Conservation (phyloP, 768 basidiomycete species). For the Mycena leptocephala region DNA sequence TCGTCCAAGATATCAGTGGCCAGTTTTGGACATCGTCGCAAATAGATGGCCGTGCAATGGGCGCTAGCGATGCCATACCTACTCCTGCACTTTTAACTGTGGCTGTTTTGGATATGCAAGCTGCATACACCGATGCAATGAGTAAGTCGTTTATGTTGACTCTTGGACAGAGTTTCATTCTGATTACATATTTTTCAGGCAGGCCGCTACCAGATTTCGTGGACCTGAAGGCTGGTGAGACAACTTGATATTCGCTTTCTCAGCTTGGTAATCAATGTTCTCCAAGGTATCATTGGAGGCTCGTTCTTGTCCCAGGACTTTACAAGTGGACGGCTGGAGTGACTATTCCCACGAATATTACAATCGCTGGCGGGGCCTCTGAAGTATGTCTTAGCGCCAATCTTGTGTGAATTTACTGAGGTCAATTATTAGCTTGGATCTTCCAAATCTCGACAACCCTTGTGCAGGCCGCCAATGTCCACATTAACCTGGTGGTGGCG, state of each 20-base stretch:
- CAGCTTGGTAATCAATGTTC: not conserved
- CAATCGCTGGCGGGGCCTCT: not conserved
- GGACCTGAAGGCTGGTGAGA: not conserved
- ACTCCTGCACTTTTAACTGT: not conserved
- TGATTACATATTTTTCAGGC: not conserved
- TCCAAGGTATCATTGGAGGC: slow-evolving; percentile 5
- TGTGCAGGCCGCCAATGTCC: not conserved
- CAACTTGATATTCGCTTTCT: not conserved
- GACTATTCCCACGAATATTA: slow-evolving; percentile 3
- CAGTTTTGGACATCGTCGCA: slow-evolving; percentile 7
- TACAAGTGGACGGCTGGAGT: slow-evolving; percentile 23
- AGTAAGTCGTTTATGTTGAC: not conserved
- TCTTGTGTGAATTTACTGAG: not conserved
- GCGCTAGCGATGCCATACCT: not conserved
- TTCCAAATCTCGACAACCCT: not conserved
- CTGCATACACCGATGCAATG: slow-evolving; percentile 1
- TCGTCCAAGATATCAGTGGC: not conserved
- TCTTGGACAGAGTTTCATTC: not conserved
- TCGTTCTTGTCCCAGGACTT: slow-evolving; percentile 6
- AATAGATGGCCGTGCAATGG: not conserved
- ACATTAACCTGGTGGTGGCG: not conserved
- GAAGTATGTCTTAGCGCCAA: not conserved
- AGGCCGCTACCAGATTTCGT: not conserved
- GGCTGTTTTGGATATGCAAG: slow-evolving; percentile 1
- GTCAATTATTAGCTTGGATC: not conserved